Percentiles rank a stretch among this genome's conserved stretches.
Evolutionary conservation across 73 alveolate species (phyloP).

Genomic region (Symbiodinium natans): DNA sequence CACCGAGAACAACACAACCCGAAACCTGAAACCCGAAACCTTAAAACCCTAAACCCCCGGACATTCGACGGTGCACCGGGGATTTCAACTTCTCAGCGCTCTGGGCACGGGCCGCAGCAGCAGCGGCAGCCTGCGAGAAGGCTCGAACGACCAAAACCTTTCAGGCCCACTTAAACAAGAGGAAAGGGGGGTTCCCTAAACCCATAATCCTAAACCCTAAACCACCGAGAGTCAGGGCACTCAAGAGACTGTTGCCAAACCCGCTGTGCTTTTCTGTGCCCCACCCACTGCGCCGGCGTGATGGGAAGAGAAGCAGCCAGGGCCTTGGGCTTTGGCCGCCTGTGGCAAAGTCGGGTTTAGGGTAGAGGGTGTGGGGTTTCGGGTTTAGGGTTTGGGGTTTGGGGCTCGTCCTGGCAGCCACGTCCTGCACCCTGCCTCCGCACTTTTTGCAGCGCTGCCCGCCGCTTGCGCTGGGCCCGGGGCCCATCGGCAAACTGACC

Average conservation of each 20-base stretch:
- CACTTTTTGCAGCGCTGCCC: slow-evolving; percentile 55
- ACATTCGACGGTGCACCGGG: too few relatives aligned
- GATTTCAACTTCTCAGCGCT: not conserved
- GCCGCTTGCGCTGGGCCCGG: slow-evolving; percentile 76
- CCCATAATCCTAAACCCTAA: too few relatives aligned
- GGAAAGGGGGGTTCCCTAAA: too few relatives aligned
- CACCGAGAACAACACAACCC: too few relatives aligned
- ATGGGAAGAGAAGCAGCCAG: not conserved
- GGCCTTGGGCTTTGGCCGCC: not conserved
- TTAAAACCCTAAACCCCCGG: too few relatives aligned
- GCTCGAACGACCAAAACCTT: not conserved
- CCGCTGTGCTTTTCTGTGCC: not conserved
- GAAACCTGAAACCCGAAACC: too few relatives aligned
- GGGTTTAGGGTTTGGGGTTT: too few relatives aligned
- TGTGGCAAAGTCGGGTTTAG: not conserved
- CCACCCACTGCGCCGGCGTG: slow-evolving; percentile 11
- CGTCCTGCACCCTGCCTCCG: not conserved
- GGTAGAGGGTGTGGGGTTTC: too few relatives aligned
- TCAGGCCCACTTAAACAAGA: too few relatives aligned
- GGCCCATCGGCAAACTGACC: slow-evolving; percentile 92
- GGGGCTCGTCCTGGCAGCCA: too few relatives aligned
- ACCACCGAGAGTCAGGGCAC: not conserved
- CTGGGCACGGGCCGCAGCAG: not conserved
- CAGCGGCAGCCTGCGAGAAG: not conserved
- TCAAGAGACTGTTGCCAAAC: too few relatives aligned